Evolutionary conservation across 2,329 filamentous ascomycete genomes (phyloP).

Genomic region (Fusarium nematophilum): DNA sequence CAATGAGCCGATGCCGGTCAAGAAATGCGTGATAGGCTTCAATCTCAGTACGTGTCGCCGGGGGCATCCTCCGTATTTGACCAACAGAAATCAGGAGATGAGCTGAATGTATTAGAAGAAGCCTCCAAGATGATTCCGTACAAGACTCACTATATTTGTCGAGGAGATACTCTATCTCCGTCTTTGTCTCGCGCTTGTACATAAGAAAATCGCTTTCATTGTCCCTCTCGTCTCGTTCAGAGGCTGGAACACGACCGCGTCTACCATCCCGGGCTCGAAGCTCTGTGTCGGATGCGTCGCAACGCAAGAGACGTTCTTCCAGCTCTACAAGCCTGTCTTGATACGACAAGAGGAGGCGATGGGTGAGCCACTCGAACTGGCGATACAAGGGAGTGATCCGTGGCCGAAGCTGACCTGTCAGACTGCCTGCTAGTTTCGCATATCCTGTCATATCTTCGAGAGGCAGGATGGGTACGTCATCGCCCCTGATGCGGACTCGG

Average conservation of each 20-base stretch:
- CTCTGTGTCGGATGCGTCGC: conserved; percentile 71
- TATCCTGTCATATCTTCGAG: conserved; percentile 65
- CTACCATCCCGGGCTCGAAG: conserved; percentile 45
- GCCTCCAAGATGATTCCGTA: no score
- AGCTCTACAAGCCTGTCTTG: conserved; percentile 87
- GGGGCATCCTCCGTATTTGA: conserved; percentile 61
- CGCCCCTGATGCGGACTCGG: neutral
- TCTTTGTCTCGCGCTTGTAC: conserved; percentile 7
- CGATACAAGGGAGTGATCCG: conserved; percentile 76
- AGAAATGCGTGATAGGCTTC: conserved; percentile 65
- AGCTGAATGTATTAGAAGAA: conserved; percentile 53
- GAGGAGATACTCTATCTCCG: conserved; percentile 8
- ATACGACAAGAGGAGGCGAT: conserved; percentile 82
- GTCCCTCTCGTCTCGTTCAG: conserved; percentile 22
- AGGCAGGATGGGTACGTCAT: conserved; percentile 51
- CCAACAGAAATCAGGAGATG: conserved; percentile 69
- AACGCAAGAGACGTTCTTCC: conserved; percentile 77
- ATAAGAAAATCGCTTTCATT: neutral
- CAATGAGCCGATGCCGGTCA: conserved; percentile 60
- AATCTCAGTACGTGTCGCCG: conserved; percentile 62
- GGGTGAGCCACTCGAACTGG: conserved; percentile 83
- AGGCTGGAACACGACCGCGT: conserved; percentile 11
- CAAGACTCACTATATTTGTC: conserved; percentile 23
- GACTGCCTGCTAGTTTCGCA: conserved; percentile 68
- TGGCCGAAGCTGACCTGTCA: conserved; percentile 50